phyloP scores from a whole-genome alignment of 306 rosid species.

The Lotus japonicus region DNA sequence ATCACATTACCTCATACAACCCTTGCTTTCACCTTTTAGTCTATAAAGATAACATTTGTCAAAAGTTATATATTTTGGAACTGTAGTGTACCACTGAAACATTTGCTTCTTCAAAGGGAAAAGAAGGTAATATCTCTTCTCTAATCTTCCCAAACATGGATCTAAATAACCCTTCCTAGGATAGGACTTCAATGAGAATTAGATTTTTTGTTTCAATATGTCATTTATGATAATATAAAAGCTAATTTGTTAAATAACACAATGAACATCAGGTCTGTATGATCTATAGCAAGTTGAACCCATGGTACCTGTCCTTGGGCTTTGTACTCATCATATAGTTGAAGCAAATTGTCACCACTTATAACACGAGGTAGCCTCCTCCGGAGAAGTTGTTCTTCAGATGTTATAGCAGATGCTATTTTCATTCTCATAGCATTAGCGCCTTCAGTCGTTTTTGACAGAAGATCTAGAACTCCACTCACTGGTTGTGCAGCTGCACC shows the following conservation, averaged over 20 bases:
- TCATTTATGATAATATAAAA: background rate
- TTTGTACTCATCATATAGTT: conserved; percentile 73
- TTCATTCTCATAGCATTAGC: conserved; percentile 99
- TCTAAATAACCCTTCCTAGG: background rate
- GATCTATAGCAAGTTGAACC: conserved; percentile 15
- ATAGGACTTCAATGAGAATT: conserved; percentile 6
- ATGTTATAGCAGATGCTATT: conserved; percentile 90
- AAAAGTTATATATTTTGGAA: background rate
- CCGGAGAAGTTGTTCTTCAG: conserved; percentile 96
- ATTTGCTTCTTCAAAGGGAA: conserved; percentile 1
- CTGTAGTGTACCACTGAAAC: background rate
- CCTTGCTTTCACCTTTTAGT: background rate
- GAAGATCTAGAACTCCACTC: conserved; percentile 95
- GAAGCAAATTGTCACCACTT: conserved; percentile 87
- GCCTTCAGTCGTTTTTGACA: conserved; percentile 96
- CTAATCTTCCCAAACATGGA: background rate
- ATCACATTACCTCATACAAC: background rate
- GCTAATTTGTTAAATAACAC: conserved; percentile 13
- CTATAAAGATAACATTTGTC: background rate
- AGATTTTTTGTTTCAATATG: background rate
- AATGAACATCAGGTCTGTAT: background rate
- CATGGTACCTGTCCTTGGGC: conserved; percentile 92
- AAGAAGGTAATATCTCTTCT: background rate
- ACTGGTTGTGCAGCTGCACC: conserved; percentile 99
- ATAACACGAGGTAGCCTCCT: conserved; percentile 90